Conservation (phyloP, 257 asterid genomes). For the Nyctanthes arbortristis region DNA sequence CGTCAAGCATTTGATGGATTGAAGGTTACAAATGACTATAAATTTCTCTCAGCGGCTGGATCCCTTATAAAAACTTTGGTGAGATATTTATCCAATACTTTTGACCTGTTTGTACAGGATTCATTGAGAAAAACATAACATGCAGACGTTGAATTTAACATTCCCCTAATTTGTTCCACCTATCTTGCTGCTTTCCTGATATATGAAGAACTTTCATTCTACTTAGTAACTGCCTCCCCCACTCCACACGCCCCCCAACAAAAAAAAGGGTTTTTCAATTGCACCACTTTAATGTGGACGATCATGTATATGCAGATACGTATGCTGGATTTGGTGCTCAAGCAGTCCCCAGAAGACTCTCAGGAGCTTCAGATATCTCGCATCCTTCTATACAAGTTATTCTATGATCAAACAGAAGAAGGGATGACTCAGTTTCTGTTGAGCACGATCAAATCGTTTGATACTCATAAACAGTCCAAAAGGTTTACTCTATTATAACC, state of each 20-base stretch:
- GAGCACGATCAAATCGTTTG: constrained; percentile 85
- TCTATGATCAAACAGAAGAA: constrained; percentile 98
- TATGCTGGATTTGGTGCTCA: constrained; percentile 87
- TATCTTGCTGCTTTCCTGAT: background rate
- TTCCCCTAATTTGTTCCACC: no score
- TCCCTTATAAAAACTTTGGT: constrained; percentile 89
- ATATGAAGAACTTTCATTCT: background rate
- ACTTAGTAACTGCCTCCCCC: background rate
- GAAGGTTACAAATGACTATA: constrained; percentile 81
- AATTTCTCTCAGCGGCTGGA: constrained; percentile 89
- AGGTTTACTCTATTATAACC: constrained; percentile 48
- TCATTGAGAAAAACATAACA: background rate
- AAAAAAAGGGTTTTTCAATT: constrained; percentile 16
- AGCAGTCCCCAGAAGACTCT: constrained; percentile 76
- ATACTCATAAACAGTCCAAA: constrained; percentile 80
- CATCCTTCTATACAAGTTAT: constrained; percentile 89
- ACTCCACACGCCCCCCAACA: no score
- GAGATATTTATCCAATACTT: constrained; percentile 32
- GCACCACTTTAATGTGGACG: constrained; percentile 33
- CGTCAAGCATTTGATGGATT: constrained; percentile 72
- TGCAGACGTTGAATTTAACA: background rate
- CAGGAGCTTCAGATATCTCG: constrained; percentile 90
- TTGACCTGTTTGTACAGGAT: background rate
- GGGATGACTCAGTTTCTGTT: constrained; percentile 88
- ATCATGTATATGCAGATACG: constrained; percentile 63